Percentiles rank a stretch among this genome's conserved stretches.
Conservation (phyloP, 2,329 filamentous ascomycete species). For the Aspergillus tanneri region DNA sequence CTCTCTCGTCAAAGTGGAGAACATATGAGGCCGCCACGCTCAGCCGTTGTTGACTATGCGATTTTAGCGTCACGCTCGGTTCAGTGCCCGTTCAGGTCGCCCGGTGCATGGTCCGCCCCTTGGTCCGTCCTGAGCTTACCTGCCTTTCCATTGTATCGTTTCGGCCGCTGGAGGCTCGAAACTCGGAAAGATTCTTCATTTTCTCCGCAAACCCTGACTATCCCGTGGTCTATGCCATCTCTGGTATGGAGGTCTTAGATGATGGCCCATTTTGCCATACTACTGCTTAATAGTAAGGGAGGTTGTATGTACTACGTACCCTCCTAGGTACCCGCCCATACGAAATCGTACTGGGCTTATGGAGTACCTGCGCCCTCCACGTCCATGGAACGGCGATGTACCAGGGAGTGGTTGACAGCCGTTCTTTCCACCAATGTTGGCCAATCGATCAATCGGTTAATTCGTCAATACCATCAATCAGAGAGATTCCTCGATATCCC, state of each 20-base stretch:
- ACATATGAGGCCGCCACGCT: slow-evolving; percentile 10
- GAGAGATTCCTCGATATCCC: background rate
- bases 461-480: background rate
- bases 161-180: slow-evolving; percentile 19
- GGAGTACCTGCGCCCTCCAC: background rate
- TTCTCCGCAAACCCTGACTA: slow-evolving; percentile 22
- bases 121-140: slow-evolving; percentile 20
- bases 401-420: slow-evolving; percentile 9
- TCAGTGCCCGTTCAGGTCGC: slow-evolving; percentile 14
- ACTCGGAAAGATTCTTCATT: slow-evolving; percentile 14
- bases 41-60: slow-evolving; percentile 15
- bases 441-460: slow-evolving; percentile 6
- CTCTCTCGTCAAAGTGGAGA: slow-evolving; percentile 13
- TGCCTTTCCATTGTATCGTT: slow-evolving; percentile 13
- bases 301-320: slow-evolving; percentile 11
- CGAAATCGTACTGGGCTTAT: background rate
- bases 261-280: slow-evolving; percentile 9
- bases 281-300: background rate
- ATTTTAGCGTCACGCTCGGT: slow-evolving; percentile 22
- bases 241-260: slow-evolving; percentile 15
- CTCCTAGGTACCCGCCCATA: slow-evolving; percentile 8
- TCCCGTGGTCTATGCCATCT: slow-evolving; percentile 6
- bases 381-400: background rate
- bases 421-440: slow-evolving; percentile 5
- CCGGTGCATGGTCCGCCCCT: slow-evolving; percentile 22